Evolutionary conservation across 768 basidiomycete species (phyloP).

Genomic region (Pleurotus citrinopileatus): DNA sequence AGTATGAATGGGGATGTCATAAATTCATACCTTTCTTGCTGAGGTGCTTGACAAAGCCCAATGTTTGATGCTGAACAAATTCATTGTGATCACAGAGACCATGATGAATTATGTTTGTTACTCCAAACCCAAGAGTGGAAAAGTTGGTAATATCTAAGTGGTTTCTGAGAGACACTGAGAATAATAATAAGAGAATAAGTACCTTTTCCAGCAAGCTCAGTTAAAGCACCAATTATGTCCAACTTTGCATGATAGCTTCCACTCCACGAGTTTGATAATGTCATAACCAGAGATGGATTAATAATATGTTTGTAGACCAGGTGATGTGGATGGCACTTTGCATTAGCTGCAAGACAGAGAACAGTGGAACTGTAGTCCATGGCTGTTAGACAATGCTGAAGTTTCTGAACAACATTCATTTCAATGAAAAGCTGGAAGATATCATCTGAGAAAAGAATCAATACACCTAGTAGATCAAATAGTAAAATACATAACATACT

Average conservation of each 20-base stretch:
- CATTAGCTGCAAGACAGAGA: too few relatives aligned
- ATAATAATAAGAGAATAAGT: too few relatives aligned
- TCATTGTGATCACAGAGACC: neutral
- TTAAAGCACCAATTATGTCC: neutral
- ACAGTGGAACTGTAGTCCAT: too few relatives aligned
- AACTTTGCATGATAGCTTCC: conserved; percentile 1
- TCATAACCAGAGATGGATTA: neutral
- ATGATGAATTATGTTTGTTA: neutral
- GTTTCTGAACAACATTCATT: too few relatives aligned
- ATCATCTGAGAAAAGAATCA: too few relatives aligned
- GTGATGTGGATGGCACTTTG: too few relatives aligned
- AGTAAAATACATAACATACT: too few relatives aligned
- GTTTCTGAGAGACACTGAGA: too few relatives aligned
- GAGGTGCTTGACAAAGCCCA: neutral
- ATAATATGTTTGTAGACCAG: neutral
- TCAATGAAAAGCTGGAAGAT: too few relatives aligned
- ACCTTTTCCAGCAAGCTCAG: neutral
- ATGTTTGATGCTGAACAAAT: neutral
- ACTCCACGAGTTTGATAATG: neutral
- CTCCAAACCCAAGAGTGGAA: neutral
- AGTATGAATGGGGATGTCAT: too few relatives aligned
- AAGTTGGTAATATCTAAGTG: conserved; percentile 1
- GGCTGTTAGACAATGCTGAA: too few relatives aligned
- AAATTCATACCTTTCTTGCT: neutral
- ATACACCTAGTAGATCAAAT: too few relatives aligned